A percentile compares a stretch with the other conserved stretches of the same genome.
phyloP scores from a whole-genome alignment of 1,139 yeast genomes.

The Meyerozyma guilliermondii region DNA sequence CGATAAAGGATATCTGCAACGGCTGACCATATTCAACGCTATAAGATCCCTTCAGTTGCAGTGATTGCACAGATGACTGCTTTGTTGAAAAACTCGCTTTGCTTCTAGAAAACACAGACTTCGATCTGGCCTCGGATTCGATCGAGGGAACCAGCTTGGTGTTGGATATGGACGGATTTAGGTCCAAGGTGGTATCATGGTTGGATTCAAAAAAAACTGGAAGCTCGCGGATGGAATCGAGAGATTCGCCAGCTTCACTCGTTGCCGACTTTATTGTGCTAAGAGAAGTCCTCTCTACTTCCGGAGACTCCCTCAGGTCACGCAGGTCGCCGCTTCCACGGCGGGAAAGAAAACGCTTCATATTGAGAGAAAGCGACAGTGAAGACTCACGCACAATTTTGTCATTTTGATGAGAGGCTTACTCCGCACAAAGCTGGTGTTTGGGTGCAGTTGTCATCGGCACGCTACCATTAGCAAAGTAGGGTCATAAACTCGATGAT shows the following conservation, averaged over 20 bases:
- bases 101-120: slow-evolving; percentile 34
- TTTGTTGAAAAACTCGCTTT: slow-evolving; percentile 34
- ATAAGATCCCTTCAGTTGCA: slow-evolving; percentile 6
- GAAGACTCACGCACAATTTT: neutral
- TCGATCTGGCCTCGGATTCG: slow-evolving; percentile 20
- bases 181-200: slow-evolving; percentile 29
- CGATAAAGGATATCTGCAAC: slow-evolving; percentile 33
- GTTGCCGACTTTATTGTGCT: slow-evolving; percentile 9
- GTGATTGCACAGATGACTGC: slow-evolving; percentile 29
- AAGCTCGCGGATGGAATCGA: slow-evolving; percentile 28
- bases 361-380: neutral
- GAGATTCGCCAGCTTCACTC: slow-evolving; percentile 26
- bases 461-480: too few species aligned
- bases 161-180: slow-evolving; percentile 35
- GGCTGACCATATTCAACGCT: slow-evolving; percentile 24
- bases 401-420: neutral
- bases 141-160: slow-evolving; percentile 22
- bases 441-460: neutral
- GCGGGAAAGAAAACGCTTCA: slow-evolving; percentile 1
- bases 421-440: neutral
- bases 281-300: neutral
- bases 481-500: too few species aligned
- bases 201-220: slow-evolving; percentile 31
- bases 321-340: slow-evolving; percentile 1
- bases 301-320: neutral